Evolutionary conservation across 139 green algal genomes (phyloP).

Genomic region (Tetradesmus lagerheimii): DNA sequence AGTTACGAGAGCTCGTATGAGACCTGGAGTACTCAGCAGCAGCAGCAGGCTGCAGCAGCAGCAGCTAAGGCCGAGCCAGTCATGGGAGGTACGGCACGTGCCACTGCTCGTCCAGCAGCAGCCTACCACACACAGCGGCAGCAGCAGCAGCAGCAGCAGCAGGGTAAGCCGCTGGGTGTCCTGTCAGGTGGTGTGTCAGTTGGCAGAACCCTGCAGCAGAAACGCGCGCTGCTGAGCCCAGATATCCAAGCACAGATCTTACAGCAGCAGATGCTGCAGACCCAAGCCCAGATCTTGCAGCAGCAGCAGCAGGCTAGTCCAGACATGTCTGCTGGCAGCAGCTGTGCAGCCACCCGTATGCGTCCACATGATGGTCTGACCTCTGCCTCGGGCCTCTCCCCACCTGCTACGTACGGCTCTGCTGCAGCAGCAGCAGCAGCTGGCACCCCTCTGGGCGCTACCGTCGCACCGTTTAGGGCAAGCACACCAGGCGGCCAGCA

Average conservation of each 20-base stretch:
- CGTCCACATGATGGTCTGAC: background rate
- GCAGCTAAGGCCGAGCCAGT: background rate
- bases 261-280: background rate
- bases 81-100: background rate
- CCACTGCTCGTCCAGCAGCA: background rate
- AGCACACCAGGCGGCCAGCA: background rate
- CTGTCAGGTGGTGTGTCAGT: background rate
- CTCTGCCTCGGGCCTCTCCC: background rate
- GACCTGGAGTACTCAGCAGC: background rate
- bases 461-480: background rate
- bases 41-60: conserved; percentile 24
- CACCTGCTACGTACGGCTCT: background rate
- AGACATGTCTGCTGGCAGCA: conserved; percentile 27
- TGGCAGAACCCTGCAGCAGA: background rate
- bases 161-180: background rate
- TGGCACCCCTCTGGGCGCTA: background rate
- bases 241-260: background rate
- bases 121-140: background rate
- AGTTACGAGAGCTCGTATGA: conserved; percentile 3
- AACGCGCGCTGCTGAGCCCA: background rate
- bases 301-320: conserved; percentile 35
- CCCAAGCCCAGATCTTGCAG: background rate
- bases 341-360: background rate
- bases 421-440: background rate
- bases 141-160: conserved; percentile 10